Base-by-base conservation (phyloP, 352 stramenopile genomes). In the Globisporangium megalacanthum region DNA sequence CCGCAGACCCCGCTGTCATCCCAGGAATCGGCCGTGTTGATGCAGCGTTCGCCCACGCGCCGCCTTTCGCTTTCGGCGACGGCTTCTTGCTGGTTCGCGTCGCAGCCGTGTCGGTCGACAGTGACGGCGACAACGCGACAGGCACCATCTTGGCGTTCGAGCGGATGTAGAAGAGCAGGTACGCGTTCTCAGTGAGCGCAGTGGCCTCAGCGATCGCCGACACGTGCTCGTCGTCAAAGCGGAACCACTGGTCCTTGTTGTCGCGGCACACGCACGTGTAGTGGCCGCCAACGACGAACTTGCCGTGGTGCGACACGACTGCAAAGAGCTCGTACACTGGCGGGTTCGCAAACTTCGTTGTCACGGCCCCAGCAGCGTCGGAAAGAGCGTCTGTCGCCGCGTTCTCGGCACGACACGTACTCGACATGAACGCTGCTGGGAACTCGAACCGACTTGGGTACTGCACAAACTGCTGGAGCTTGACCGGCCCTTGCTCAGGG, bases 191-290 rank as follows among this genome's bases (percentile, higher is more conserved):
- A 9, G 70, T 68, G 19, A 94, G 64, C 9, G 84, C 84, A 0
- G 68, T 79, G 6, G 71, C 77, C 50, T 92, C 83, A 47, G 83
- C 81, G 55, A 92, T 81, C 14, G 81, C 80, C 31, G 78, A 69
- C 63, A 92, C 84, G 57, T 88, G 79, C 68, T 94, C 84, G 62
- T 94, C 84, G 49, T 94, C 70, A 53, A 83, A 94, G 42, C 75
- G 73, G 66, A 89, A 91, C 84, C 84, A 94, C 67, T 94, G 84
- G 58, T 92, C 84, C 56, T 92, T 94, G 68, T 91, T 91, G 69
- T 94, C 84, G 19, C 82, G 82, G 46, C 84, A 94, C 36, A 92
- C 69, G 14, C 78, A 83, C 44, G 84, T 94, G 66, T 94, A 94
- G 66, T 94, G 84, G 4, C 84, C 84, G 20, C 84, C 84, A 0